Conservation (phyloP, 2,329 filamentous ascomycete genomes). For the Aotearoamyces nothofagi region DNA sequence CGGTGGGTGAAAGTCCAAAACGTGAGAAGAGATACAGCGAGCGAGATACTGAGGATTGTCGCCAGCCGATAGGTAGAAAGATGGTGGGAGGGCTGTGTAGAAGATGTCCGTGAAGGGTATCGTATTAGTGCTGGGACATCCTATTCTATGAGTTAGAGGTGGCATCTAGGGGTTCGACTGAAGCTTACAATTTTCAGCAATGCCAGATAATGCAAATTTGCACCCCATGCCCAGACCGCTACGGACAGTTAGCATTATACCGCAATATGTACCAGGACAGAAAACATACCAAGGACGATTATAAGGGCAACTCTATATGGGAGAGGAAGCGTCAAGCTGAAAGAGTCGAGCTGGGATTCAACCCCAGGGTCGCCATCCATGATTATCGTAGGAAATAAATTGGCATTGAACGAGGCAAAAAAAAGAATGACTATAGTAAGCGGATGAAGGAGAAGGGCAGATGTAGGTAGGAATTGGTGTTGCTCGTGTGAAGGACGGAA, state of each 20-base stretch:
- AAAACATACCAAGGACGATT: conserved; percentile 57
- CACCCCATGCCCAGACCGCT: conserved; percentile 92
- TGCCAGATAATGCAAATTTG: conserved; percentile 80
- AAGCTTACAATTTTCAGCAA: conserved; percentile 53
- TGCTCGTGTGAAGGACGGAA: too few relatives aligned
- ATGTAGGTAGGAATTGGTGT: too few relatives aligned
- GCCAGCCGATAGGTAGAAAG: conserved; percentile 77
- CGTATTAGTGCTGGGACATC: conserved; percentile 77
- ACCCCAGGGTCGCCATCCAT: conserved; percentile 66
- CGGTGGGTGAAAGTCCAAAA: conserved; percentile 77
- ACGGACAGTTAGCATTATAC: conserved; percentile 8
- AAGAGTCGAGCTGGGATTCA: conserved; percentile 61
- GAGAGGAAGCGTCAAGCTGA: conserved; percentile 75
- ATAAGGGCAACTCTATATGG: conserved; percentile 83
- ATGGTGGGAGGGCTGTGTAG: conserved; percentile 60
- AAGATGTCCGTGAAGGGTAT: conserved; percentile 62
- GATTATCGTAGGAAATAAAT: conserved; percentile 14
- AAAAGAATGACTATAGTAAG: background rate
- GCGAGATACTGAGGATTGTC: conserved; percentile 55
- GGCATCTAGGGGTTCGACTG: conserved; percentile 2
- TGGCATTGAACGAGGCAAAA: conserved; percentile 14
- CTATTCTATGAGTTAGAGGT: conserved; percentile 20
- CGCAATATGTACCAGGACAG: conserved; percentile 1
- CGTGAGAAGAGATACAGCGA: conserved; percentile 54
- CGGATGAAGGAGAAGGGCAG: background rate